Evolutionary conservation across 2,329 filamentous ascomycete species (phyloP), one percentile per base, ranked within the genome.

Genomic region (Sclerotinia borealis): DNA sequence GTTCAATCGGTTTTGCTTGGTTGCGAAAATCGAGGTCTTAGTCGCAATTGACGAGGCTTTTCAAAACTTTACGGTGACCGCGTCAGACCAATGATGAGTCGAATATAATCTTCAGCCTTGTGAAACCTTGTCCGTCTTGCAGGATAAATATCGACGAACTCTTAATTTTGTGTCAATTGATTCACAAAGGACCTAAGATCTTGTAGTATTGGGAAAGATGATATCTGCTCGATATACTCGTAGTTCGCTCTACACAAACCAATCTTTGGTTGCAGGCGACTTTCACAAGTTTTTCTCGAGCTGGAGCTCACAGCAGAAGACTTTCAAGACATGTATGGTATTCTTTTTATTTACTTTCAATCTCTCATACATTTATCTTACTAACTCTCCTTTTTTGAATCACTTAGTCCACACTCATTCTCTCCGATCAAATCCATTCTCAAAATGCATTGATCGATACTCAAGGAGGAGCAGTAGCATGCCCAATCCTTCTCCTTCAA

Each of bases 1-100:
- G 55, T 61, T 43, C 58, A 61, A 58, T 71, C 66, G 63, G 66
- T 2, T 47, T 39, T 34, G 41, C 10, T 50, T 34, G 48, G 7
- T 29, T 36, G 17, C 3, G 15, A 37, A n/a, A 34, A 45, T 56
- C n/a, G 27, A 11, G 29, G 29, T 62, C 39, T 22, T 34, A n/a
- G 39, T 36, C 59, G n/a, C 27, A 62, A 27, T 17, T 29, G 50
- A 55, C 49, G 50, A 55, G 50, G 39, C 49, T 62, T 60, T 49
- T 25, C 47, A 45, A 27, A 60, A 60, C 56, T 60, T 60, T 60
- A 60, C 58, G 47, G 58, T 41, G 27, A 25, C 13, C 58, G 6
- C 1, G 9, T 6, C 2, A 19, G 25, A 41, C n/a, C 58, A 60
- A 34, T 31, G 8, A 41, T 22, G 58, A 34, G n/a, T 3, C 19